Evolutionary conservation across 202 grass and related monocot species (phyloP).

Genomic region (Elaeis oleifera): DNA sequence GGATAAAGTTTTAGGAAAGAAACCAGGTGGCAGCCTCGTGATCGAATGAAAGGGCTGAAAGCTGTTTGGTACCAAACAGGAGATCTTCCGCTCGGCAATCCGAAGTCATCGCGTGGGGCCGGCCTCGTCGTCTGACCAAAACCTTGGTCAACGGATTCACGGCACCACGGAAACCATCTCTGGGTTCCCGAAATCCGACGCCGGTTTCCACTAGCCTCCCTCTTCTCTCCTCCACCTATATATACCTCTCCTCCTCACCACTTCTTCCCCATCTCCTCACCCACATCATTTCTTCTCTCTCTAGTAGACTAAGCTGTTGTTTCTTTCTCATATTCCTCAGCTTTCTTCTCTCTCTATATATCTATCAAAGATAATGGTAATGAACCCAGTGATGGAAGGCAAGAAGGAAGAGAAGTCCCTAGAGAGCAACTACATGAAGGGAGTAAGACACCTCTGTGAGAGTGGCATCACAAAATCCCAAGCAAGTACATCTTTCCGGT

Average conservation of each 20-base stretch:
- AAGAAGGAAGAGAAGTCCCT: not conserved
- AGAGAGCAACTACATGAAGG: conserved; percentile 33
- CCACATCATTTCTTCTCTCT: conserved; percentile 12
- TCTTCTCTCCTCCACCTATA: not conserved
- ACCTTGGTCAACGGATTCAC: conserved; percentile 19
- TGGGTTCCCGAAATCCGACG: too few species aligned
- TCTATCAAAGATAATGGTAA: not conserved
- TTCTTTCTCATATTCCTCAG: not conserved
- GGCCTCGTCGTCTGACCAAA: conserved; percentile 3
- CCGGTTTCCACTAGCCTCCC: not conserved
- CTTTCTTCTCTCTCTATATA: too few species aligned
- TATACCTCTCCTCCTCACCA: not conserved
- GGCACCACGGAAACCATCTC: not conserved
- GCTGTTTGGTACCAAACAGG: not conserved
- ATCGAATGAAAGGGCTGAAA: not conserved
- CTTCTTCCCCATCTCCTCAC: conserved; percentile 13
- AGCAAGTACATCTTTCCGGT: conserved; percentile 58
- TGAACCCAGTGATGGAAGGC: not conserved
- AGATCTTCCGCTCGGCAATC: not conserved
- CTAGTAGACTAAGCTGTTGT: not conserved
- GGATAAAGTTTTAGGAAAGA: too few species aligned
- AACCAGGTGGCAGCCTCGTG: too few species aligned
- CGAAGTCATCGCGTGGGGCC: not conserved
- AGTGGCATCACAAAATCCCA: conserved; percentile 61
- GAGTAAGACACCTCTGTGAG: conserved; percentile 63